Conservation (phyloP, 208 protist species). For the Phytomonas sp. region DNA sequence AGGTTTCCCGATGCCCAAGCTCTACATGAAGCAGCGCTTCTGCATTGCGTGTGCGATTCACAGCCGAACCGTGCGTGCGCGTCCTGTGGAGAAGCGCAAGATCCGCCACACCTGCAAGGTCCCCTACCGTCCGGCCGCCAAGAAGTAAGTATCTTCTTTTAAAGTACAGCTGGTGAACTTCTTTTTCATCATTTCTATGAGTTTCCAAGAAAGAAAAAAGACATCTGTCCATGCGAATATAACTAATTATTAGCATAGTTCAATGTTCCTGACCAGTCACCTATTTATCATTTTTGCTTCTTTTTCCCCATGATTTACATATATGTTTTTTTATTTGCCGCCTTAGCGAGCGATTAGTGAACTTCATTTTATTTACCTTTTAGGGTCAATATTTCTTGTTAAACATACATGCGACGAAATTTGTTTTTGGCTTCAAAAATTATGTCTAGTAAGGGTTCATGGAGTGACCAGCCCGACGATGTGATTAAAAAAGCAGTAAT, state of each 20-base stretch:
- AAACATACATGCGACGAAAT: slow-evolving; percentile 1
- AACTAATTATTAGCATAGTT: background rate
- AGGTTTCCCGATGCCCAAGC: slow-evolving; percentile 95
- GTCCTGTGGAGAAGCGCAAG: slow-evolving; percentile 75
- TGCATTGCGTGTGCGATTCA: slow-evolving; percentile 99
- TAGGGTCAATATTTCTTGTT: slow-evolving; percentile 8
- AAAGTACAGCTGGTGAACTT: slow-evolving; percentile 5
- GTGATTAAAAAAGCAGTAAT: slow-evolving; percentile 70
- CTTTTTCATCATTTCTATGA: slow-evolving; percentile 15
- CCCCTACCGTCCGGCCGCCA: slow-evolving; percentile 60
- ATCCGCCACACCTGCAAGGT: slow-evolving; percentile 79
- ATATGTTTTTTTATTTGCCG: slow-evolving; percentile 6
- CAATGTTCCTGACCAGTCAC: background rate
- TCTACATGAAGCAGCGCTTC: slow-evolving; percentile 99
- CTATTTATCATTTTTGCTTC: slow-evolving; percentile 12
- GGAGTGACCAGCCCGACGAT: slow-evolving; percentile 49
- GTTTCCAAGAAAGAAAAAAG: slow-evolving; percentile 14
- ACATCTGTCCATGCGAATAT: slow-evolving; percentile 3
- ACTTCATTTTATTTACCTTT: slow-evolving; percentile 6
- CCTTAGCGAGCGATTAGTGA: background rate
- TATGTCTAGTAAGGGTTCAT: slow-evolving; percentile 12
- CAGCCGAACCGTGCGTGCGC: slow-evolving; percentile 94
- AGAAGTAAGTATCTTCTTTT: slow-evolving; percentile 19
- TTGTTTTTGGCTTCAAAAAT: background rate
- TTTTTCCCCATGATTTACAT: slow-evolving; percentile 9